A percentile compares a stretch with the other conserved stretches of the same genome.
phyloP scores from a whole-genome alignment of 352 stramenopile genomes.

The Pythium aristosporum region DNA sequence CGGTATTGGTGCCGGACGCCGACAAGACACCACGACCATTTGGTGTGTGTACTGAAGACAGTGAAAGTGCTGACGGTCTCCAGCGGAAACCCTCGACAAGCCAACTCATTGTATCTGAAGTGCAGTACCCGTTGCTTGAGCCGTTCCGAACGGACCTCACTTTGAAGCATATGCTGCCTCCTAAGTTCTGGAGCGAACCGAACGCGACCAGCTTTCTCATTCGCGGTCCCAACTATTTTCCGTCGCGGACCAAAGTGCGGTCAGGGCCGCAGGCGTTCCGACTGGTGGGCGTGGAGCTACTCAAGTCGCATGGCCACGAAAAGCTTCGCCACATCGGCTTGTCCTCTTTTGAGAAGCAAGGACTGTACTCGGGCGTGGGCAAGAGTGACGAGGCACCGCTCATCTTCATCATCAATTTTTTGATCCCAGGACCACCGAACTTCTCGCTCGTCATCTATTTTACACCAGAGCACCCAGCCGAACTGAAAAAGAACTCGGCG shows the following conservation, averaged over 20 bases:
- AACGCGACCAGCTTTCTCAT: slow-evolving; percentile 61
- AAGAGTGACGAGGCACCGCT: slow-evolving; percentile 38
- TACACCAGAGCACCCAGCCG: slow-evolving; percentile 54
- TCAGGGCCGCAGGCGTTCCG: slow-evolving; percentile 61
- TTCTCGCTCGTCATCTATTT: slow-evolving; percentile 83
- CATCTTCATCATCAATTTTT: slow-evolving; percentile 83
- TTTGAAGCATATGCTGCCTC: slow-evolving; percentile 48
- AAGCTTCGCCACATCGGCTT: slow-evolving; percentile 64
- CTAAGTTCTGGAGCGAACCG: slow-evolving; percentile 85
- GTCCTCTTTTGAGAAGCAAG: slow-evolving; percentile 57
- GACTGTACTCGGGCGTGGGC: slow-evolving; percentile 19
- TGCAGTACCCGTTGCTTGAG: slow-evolving; percentile 55
- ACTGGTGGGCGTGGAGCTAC: slow-evolving; percentile 70
- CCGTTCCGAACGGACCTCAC: slow-evolving; percentile 64
- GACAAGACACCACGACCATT: slow-evolving; percentile 22
- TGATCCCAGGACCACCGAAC: slow-evolving; percentile 63
- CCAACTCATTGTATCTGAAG: slow-evolving; percentile 59
- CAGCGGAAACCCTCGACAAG: slow-evolving; percentile 15
- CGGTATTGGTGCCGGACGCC: slow-evolving; percentile 2
- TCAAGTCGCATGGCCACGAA: slow-evolving; percentile 37
- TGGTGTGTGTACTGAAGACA: background rate
- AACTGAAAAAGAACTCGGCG: slow-evolving; percentile 65
- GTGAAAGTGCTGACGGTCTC: slow-evolving; percentile 1
- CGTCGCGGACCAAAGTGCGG: slow-evolving; percentile 55
- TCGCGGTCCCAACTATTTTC: slow-evolving; percentile 64